Conservation (phyloP, 1,139 yeast genomes). For the Blastobotrys persicus region DNA sequence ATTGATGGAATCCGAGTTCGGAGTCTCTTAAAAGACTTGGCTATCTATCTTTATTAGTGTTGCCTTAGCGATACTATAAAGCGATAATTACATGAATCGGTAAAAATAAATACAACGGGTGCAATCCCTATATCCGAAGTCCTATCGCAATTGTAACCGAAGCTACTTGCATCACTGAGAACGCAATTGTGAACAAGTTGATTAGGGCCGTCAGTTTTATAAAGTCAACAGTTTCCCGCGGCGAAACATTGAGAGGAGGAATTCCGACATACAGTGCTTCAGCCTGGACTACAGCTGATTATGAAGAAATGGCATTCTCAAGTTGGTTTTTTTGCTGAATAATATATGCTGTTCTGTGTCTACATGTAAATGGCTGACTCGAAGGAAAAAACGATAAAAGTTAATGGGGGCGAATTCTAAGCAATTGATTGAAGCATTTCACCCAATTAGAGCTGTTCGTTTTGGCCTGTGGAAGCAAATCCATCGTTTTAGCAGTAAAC, state of each 20-base stretch:
- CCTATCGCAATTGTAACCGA: neutral
- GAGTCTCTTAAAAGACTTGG: too few relatives aligned
- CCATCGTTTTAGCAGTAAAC: neutral
- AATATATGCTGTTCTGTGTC: neutral
- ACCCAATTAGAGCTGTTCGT: neutral
- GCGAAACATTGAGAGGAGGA: neutral
- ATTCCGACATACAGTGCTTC: neutral
- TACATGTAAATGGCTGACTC: neutral
- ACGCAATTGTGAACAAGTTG: neutral
- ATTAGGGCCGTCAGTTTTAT: neutral
- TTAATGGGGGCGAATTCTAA: neutral
- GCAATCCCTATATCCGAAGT: too few relatives aligned
- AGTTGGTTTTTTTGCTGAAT: too few relatives aligned
- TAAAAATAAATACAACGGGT: too few relatives aligned
- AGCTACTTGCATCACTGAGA: neutral
- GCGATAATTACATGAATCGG: too few relatives aligned
- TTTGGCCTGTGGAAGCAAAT: neutral
- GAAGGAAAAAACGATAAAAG: neutral
- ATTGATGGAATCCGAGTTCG: too few relatives aligned
- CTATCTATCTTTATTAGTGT: too few relatives aligned
- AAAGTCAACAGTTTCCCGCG: neutral
- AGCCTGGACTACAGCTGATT: neutral
- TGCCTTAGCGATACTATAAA: too few relatives aligned
- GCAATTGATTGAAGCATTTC: neutral
- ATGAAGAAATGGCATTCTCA: neutral